Conservation (phyloP, 257 asterid species). For the Primulina tabacum region DNA sequence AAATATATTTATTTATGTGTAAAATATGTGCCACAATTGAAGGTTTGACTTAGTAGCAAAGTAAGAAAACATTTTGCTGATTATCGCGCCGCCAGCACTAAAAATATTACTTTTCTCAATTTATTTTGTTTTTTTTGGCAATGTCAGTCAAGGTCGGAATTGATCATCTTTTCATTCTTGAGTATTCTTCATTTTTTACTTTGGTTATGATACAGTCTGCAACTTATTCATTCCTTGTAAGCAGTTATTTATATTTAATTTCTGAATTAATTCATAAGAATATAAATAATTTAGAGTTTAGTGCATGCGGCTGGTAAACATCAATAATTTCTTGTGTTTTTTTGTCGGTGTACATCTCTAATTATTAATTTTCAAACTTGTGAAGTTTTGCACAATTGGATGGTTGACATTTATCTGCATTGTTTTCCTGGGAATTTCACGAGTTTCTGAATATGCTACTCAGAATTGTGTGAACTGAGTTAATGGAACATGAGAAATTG, state of each 20-base stretch:
- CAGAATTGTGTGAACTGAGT: background rate
- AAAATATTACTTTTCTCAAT: background rate
- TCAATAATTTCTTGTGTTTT: too few species aligned
- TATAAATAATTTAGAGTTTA: background rate
- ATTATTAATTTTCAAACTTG: background rate
- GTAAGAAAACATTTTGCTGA: background rate
- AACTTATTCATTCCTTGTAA: background rate
- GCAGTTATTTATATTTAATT: too few species aligned
- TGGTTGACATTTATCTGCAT: background rate
- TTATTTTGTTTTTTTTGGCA: too few species aligned
- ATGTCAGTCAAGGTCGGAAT: background rate
- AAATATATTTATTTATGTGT: too few species aligned
- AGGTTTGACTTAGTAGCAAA: background rate
- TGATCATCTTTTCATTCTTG: background rate
- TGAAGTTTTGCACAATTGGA: background rate
- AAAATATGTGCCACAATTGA: background rate
- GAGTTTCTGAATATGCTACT: background rate
- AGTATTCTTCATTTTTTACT: background rate
- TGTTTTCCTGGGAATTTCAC: background rate
- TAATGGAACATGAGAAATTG: too few species aligned
- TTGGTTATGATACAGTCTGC: background rate
- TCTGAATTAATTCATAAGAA: background rate
- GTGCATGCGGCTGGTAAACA: too few species aligned
- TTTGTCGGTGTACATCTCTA: background rate
- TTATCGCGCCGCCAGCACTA: background rate